A percentile compares a stretch with the other conserved stretches of the same genome.
These are phyloP conservation scores for Populus ilicifolia DNA, from an alignment of 345 rosid genomes.

Conservation along the genomic window DNA sequence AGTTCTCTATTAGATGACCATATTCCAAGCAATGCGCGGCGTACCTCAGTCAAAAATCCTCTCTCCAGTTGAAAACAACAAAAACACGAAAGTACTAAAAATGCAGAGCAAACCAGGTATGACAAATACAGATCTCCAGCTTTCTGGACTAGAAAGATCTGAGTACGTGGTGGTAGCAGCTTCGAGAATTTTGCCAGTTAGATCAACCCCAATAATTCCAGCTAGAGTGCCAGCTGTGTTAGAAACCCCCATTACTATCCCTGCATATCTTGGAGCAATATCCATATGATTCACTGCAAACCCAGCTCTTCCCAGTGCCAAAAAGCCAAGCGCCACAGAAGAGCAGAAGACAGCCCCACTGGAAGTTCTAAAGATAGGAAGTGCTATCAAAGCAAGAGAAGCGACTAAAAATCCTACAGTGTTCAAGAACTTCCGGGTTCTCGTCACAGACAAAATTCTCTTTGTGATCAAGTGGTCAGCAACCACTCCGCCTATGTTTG, in stretches of 20 bases:
- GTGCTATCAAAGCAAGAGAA: slow-evolving; percentile 71
- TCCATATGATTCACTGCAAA: slow-evolving; percentile 99
- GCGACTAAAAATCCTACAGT: slow-evolving; percentile 78
- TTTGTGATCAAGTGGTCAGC: slow-evolving; percentile 85
- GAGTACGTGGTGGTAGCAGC: slow-evolving; percentile 67
- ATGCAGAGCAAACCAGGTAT: slow-evolving; percentile 86
- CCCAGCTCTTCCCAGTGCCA: slow-evolving; percentile 96
- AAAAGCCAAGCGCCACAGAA: slow-evolving; percentile 81
- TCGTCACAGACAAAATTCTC: slow-evolving; percentile 69
- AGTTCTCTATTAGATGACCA: neutral
- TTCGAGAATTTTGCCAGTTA: slow-evolving; percentile 86
- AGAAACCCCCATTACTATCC: slow-evolving; percentile 95
- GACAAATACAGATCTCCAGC: slow-evolving; percentile 81
- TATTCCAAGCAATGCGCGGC: neutral
- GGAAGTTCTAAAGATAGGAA: slow-evolving; percentile 74
- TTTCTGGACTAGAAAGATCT: slow-evolving; percentile 87
- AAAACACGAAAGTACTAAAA: slow-evolving; percentile 67
- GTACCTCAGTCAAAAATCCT: slow-evolving; percentile 77
- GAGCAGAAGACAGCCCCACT: slow-evolving; percentile 82
- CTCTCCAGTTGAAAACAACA: slow-evolving; percentile 86
- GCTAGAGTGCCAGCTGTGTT: slow-evolving; percentile 97
- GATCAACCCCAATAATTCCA: slow-evolving; percentile 83
- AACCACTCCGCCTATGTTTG: slow-evolving; percentile 86
- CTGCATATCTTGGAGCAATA: slow-evolving; percentile 93
- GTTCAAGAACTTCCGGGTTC: slow-evolving; percentile 75